Base-by-base conservation (phyloP, 805 yeast genomes). In the Kodamaea restingae region DNA sequence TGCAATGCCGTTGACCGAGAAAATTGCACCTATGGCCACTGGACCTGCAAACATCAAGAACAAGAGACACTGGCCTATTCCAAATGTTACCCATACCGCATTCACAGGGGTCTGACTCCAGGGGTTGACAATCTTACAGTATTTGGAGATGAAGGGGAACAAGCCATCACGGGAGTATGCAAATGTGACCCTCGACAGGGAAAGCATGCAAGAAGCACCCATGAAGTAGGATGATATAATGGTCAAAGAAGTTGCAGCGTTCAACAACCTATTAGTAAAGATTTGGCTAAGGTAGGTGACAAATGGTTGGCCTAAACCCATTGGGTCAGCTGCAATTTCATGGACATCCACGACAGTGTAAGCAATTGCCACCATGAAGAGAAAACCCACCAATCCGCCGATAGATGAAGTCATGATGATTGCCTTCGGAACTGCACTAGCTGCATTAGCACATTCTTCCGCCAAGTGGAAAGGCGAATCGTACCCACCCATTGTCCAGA, bases 401-500 rank as follows among this genome's bases (percentile, higher is more conserved):
- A 70, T 58, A 8, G 69, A 52, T 4, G 80, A 67, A 9, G 84
- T 78, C 58, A 78, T 56, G 15, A 78, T 76, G 48, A 81, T 80
- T 20, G 85, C 84, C 43, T 71, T 68, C 15, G 88, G 87, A 11
- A 81, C 78, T 4, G 84, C 84, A 11, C 66, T 59, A 21, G 75
- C 63, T 5, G 86, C 84, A 52, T 81, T 80, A 36, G 78, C 61
- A 47, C 82, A 76, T 52, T 82, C 88, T 59, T 81, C 90, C n/a
- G 84, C 71, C 43, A 82, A 63, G 50, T 83, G 88, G 65, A 81
- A 82, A 0, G 88, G 84, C 14, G 84, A 77, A 52, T 82, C 88
- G 52, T 79, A 83, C 15, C 87, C 88, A 29, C 82, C 73, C 86
- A 82, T 80, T 20, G 82, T 76, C 83, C 83, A 78, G 42, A 77